These are phyloP conservation scores for Aspergillus tubingensis DNA, from an alignment of 2,329 filamentous ascomycete species.

Conservation along the genomic window DNA sequence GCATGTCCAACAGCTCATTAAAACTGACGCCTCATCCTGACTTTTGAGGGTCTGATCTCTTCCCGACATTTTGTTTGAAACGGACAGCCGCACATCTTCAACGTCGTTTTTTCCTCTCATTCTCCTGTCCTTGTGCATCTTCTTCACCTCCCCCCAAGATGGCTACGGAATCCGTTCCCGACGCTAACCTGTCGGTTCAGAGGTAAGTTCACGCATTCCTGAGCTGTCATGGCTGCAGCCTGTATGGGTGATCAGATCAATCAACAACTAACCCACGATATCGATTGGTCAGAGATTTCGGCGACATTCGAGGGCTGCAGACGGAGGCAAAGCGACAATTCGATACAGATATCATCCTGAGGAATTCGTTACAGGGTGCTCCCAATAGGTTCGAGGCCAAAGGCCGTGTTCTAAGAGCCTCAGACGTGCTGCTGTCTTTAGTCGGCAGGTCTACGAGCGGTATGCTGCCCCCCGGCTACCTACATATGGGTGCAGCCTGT, in stretches of 20 bases:
- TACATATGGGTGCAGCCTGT: conserved; percentile 9
- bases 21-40: conserved; percentile 29
- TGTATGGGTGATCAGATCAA: not conserved
- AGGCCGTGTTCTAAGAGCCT: conserved; percentile 24
- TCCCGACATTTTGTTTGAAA: conserved; percentile 9
- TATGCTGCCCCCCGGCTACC: conserved; percentile 15
- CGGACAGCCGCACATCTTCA: conserved; percentile 8
- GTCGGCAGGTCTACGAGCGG: conserved; percentile 22
- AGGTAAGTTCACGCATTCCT: conserved; percentile 14
- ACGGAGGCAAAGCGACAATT: conserved; percentile 19
- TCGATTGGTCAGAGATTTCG: conserved; percentile 14
- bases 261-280: conserved; percentile 3
- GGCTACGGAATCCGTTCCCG: conserved; percentile 15
- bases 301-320: conserved; percentile 9
- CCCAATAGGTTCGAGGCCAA: conserved; percentile 19
- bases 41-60: conserved; percentile 11
- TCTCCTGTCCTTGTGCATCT: not conserved
- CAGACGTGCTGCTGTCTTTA: conserved; percentile 26
- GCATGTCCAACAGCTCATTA: conserved; percentile 22
- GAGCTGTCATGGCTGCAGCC: conserved; percentile 2
- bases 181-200: conserved; percentile 10
- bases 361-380: conserved; percentile 13
- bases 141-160: conserved; percentile 1
- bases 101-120: not conserved
- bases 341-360: conserved; percentile 22